Evolutionary conservation across 345 rosid genomes (phyloP), one percentile per base, ranked within the genome.

Genomic region (Salix dunnii): DNA sequence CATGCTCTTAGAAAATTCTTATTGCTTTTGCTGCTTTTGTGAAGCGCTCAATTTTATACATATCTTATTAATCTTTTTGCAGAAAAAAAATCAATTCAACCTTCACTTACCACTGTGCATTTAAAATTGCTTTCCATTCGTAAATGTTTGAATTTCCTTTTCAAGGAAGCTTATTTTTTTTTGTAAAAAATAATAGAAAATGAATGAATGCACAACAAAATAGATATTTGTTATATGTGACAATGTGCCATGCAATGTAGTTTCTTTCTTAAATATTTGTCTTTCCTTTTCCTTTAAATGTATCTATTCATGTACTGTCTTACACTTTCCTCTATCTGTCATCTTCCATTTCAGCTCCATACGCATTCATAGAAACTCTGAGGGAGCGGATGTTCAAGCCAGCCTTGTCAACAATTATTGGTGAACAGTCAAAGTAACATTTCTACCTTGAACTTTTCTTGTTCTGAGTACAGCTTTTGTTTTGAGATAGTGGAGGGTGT

Each of bases 301-400:
- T 7, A 33, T 10, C 46, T 38, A 68, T 36, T 67, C 3, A 13
- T 33, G 0, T 18, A 0, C 13, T 42, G 35, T 53, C 69, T 64
- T 69, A 28, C 55, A 40, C 28, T 30, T 78, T 58, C 63, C 63
- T 8, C 16, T 35, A 36, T 55, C 63, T 73, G 12, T 42, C 58
- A 36, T 76, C 30, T 20, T 73, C 25, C 31, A 31, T 86, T 82
- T 69, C 88, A 90, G 99, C 91, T 21, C 94, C 97, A 12, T 82
- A 84, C 81, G 89, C 95, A 62, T 96, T 96, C 76, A 89, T 96
- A 40, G 98, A 96, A 72, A 96, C 98, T 60, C 80, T 96, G 88
- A 91, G 97, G 82, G 99, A 96, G 73, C 87, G 91, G 74, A 91
- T 96, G 95, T 94, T 96, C 88, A 96, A 96, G 81, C 99, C 99